Base-by-base conservation (phyloP, 1,139 yeast species). In the Kluyveromyces marxianus region DNA sequence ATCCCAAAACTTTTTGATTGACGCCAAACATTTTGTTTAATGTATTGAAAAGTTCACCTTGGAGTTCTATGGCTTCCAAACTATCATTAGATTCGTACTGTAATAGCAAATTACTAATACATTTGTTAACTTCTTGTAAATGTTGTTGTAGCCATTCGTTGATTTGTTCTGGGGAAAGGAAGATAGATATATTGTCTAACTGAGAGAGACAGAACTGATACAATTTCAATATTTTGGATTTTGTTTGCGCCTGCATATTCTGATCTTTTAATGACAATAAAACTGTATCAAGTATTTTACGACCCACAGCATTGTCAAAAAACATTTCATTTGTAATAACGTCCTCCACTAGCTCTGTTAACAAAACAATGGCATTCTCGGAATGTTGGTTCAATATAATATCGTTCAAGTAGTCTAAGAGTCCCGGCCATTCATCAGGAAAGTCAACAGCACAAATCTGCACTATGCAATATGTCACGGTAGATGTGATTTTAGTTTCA, bases 351-450 rank as follows among this genome's bases (percentile, higher is more conserved):
- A 92, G 71, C 50, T 90, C 97, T 53, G 78, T 80, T 52, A 92
- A 69, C 24, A 89, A 81, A 2, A 76, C 65, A 47, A 90, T 65
- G 0, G 90, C 88, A 6, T 95, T 95, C 37, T 81, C 50, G 48
- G 70, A 54, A 29, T 67, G 62, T 33, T 66, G 60, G 3, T 77
- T 66, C 8, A 62, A 49, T 32, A 71, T 58, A 42, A 70, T 66
- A 24, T 62, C 56, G 57, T 78, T 77, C 42, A 85, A 60, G 10
- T 65, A 59, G 25, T 69, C 66, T 48, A 90, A 62, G 41, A 92
- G 69, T 30, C 72, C 74, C 0, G 97, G 96, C 97, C 97, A 92
- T 59, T 88, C 95, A 57, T 92, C 97, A 0, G 98, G 98, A 59
- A 79, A 90, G 59, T 92, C 98, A 1, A 83, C 85, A 1, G 87